Conservation (phyloP, 2,329 filamentous ascomycete genomes). For the Cytospora piceae region DNA sequence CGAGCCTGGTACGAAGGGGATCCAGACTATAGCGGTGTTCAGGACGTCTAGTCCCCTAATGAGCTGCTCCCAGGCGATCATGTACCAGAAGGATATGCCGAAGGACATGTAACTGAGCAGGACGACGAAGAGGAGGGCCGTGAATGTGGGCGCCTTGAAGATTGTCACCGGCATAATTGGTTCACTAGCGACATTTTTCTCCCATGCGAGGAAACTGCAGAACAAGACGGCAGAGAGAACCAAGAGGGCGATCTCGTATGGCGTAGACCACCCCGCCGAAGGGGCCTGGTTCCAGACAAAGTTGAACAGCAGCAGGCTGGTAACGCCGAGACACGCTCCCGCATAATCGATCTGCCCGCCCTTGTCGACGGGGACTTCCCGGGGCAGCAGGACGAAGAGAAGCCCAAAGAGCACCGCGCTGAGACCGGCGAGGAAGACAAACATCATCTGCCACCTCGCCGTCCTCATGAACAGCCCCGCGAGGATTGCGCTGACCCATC, state of each 20-base stretch:
- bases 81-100: slow-evolving; percentile 54
- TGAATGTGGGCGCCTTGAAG: slow-evolving; percentile 49
- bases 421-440: slow-evolving; percentile 42
- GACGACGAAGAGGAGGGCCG: slow-evolving; percentile 47
- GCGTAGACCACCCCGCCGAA: slow-evolving; percentile 47
- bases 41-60: slow-evolving; percentile 48
- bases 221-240: slow-evolving; percentile 41
- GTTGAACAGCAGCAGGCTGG: slow-evolving; percentile 51
- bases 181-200: slow-evolving; percentile 42
- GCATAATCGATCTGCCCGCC: slow-evolving; percentile 45
- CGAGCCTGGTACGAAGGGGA: slow-evolving; percentile 47
- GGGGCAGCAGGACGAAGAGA: slow-evolving; percentile 32
- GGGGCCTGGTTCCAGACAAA: slow-evolving; percentile 57
- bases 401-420: slow-evolving; percentile 29
- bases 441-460: slow-evolving; percentile 46
- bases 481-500: slow-evolving; percentile 46
- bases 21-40: slow-evolving; percentile 43
- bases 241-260: slow-evolving; percentile 47
- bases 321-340: slow-evolving; percentile 45
- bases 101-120: slow-evolving; percentile 52
- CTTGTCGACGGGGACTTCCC: slow-evolving; percentile 40
- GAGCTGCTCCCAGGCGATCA: slow-evolving; percentile 48
- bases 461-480: slow-evolving; percentile 44
- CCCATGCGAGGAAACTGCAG: slow-evolving; percentile 45
- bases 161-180: slow-evolving; percentile 53